Evolutionary conservation across 192 early-diverging fungal genomes (phyloP), one percentile per base, ranked within the genome.

Genomic region (Coemansia sp.): DNA sequence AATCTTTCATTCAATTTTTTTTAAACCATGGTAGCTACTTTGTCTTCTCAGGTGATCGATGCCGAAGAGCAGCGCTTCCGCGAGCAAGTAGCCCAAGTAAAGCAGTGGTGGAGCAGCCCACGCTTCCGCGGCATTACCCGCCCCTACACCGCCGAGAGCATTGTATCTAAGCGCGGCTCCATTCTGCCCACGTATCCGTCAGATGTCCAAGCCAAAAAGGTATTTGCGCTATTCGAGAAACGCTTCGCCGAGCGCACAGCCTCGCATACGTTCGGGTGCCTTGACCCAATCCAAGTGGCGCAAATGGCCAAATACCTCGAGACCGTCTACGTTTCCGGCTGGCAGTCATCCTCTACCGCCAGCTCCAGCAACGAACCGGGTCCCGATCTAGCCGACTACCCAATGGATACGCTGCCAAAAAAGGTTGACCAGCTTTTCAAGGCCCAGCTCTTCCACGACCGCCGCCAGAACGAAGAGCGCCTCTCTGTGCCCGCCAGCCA

Each of bases 341-440:
- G 96, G 96, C 96, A 98, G 76, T 97, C 91, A 64, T 96, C 95
- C 35, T 95, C 95, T 60, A 97, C 94, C 33, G 95, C 95, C 57
- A 94, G 92, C 39, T 86, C 88, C 72, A 91, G 91, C 60, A 97
- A 97, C 84, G 95, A 97, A 84, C 95, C 95, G 61, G 95, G 95
- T 35, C 95, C 95, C 9, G 96, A 98, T 89, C 90, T 98, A 62
- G 96, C 95, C 60, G 96, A 98, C 85, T 98, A 96, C 83, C 95
- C 94, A 60, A 96, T 96, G 94, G 94, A 94, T 72, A 92, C 92
- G 63, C 93, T 98, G 65, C 95, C 96, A 57, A 97, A 97, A 85
- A 97, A 98, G 85, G 96, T 98, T 37, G 95, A 98, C 73, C 96
- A 98, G 73, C 87, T 97, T 52, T 98, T 98, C 87, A 88, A 91